Evolutionary conservation across 2,329 filamentous ascomycete genomes (phyloP), one percentile per base, ranked within the genome.

Genomic region (Aquanectria penicillioides): DNA sequence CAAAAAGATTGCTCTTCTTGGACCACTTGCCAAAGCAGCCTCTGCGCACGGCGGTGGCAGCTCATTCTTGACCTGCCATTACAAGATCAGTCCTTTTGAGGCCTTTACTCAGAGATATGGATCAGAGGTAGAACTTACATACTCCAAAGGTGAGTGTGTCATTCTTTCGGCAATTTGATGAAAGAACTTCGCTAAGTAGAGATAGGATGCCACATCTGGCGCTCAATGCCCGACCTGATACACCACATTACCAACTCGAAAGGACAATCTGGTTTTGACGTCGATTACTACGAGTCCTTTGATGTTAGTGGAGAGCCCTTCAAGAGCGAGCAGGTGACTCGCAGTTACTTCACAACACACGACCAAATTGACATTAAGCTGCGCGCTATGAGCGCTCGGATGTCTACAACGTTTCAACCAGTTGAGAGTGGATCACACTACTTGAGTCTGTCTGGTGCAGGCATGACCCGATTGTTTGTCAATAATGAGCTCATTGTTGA

Each of bases 41-140:
- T 38, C 69, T 1, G 68, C 70, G 13, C 67, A 68, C 3, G 72
- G 73, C 4, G 69, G 71, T 13, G 72, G 73, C 3, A 73, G 70
- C 34, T 69, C 72, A 3, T 65, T 62, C 1, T 49, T 73, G 23
- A 65, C 65, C 25, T 60, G 65, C 22, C 68, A 74, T 59, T 72
- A 73, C 38, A 62, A 65, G 13, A 61, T 72, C 15, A 69, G 65
- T 3, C 59, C 72, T 17, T 70, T 60, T 29, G 68, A 74, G 5
- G 69, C 66, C 8, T 51, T 71, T 8, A 55, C 29, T 5, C 62
- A 67, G 40, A 51, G 44, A 22, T 18, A 59, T n/a, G 53, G 59
- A 6, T 52, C 47, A 20, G 40, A 56, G 6, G 50, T 59, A 52
- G 31, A 62, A 29, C 57, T 69, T 11, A 57, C 31, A 6, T 71